Conservation (phyloP, 169 alveolate genomes). For the Eimeria mitis region DNA sequence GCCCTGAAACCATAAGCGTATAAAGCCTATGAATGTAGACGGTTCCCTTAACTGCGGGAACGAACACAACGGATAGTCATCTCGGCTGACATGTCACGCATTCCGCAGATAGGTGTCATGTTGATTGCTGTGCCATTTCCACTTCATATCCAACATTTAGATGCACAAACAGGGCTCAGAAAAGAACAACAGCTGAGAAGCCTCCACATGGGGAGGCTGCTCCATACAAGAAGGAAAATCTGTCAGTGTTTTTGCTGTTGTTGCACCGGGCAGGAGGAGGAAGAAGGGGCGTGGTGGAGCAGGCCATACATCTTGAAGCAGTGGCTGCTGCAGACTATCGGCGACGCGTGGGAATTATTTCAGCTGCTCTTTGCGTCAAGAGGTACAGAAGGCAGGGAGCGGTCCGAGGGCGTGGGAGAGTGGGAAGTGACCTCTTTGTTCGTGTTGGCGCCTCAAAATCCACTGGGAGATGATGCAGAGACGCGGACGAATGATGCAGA, state of each 20-base stretch:
- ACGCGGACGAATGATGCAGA: not conserved
- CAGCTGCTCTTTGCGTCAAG: not conserved
- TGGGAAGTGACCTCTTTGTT: conserved; percentile 53
- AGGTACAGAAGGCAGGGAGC: conserved; percentile 14
- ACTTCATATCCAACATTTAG: not conserved
- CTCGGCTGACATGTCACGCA: not conserved
- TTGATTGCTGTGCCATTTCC: not conserved
- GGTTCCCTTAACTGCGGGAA: not conserved
- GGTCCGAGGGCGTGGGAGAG: conserved; percentile 34
- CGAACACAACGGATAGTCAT: not conserved
- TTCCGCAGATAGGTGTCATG: not conserved
- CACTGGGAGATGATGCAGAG: not conserved
- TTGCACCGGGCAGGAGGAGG: conserved; percentile 33
- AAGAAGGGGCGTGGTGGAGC: conserved; percentile 53
- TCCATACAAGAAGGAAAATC: not conserved
- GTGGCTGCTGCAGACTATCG: conserved; percentile 48
- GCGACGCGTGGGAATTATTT: conserved; percentile 22
- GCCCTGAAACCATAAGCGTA: not conserved
- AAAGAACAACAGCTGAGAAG: not conserved
- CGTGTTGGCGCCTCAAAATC: conserved; percentile 28
- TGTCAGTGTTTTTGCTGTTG: not conserved
- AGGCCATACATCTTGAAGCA: conserved; percentile 60
- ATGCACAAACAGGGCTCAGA: not conserved
- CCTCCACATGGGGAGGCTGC: not conserved
- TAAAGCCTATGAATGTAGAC: not conserved